A percentile compares a stretch with the other conserved stretches of the same genome.
These are phyloP conservation scores for Primulina huaijiensis DNA, from an alignment of 257 asterid genomes.

Conservation along the genomic window DNA sequence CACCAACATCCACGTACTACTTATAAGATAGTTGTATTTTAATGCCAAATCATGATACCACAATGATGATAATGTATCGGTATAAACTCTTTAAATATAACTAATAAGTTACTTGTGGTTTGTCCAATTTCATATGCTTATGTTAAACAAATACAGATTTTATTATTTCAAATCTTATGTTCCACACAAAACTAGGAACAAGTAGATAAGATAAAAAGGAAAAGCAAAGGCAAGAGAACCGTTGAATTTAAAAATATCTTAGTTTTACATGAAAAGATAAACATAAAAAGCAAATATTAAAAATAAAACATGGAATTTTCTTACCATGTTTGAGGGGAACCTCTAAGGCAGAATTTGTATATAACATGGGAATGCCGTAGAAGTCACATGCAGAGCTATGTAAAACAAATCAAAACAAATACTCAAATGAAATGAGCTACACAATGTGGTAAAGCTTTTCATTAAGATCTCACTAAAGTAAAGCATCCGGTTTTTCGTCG, in stretches of 20 bases:
- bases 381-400: not conserved
- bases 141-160: not conserved
- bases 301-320: not conserved
- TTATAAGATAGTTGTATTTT: too few relatives aligned
- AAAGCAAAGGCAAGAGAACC: not conserved
- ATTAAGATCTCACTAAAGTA: not conserved
- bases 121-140: not conserved
- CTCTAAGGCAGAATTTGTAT: not conserved
- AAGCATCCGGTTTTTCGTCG: not conserved
- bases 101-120: not conserved
- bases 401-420: conserved; percentile 1
- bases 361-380: not conserved
- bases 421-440: not conserved
- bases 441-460: not conserved
- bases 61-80: not conserved
- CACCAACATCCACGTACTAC: not conserved
- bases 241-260: not conserved
- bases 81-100: not conserved
- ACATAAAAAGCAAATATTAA: not conserved
- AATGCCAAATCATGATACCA: not conserved
- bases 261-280: not conserved
- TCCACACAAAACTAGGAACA: not conserved
- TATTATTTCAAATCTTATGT: not conserved
- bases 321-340: not conserved
- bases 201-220: not conserved